Conservation (phyloP, 768 basidiomycete genomes). For the Tylopilus plumbeoviolaceoides region DNA sequence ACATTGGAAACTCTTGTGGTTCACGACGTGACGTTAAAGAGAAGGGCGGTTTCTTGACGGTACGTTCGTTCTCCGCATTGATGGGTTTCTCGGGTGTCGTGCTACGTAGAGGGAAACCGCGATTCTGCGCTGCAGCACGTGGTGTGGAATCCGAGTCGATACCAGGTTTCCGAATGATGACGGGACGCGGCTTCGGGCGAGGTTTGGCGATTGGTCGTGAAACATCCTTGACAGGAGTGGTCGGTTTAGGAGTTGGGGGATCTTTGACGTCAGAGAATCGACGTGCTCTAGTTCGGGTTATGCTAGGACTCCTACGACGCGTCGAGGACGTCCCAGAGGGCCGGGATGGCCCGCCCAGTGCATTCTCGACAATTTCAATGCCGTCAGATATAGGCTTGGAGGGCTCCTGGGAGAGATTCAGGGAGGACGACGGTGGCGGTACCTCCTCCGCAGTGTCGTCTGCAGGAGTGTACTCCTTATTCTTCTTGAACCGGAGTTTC, state of each 20-base stretch:
- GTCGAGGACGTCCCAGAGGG: background rate
- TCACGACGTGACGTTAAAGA: constrained; percentile 7
- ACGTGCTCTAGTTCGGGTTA: background rate
- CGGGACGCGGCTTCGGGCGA: constrained; percentile 14
- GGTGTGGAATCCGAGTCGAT: constrained; percentile 20
- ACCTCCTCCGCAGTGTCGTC: background rate
- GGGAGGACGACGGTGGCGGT: constrained; percentile 22
- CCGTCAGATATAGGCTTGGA: constrained; percentile 19
- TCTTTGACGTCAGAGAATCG: background rate
- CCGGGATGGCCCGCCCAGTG: background rate
- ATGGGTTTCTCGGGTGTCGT: constrained; percentile 6
- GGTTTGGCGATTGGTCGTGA: background rate
- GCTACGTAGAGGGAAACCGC: background rate
- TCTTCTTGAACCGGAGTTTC: constrained; percentile 35
- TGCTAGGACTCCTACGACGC: constrained; percentile 1
- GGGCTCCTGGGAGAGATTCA: constrained; percentile 21
- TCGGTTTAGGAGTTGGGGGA: constrained; percentile 5
- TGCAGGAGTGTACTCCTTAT: constrained; percentile 10
- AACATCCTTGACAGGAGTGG: background rate
- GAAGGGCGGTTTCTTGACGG: constrained; percentile 5
- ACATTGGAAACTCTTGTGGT: constrained; percentile 25
- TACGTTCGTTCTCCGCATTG: background rate
- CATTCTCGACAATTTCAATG: constrained; percentile 2
- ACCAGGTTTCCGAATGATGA: constrained; percentile 1
- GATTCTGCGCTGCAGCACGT: constrained; percentile 3